These are phyloP conservation scores for Tetradesmus lagerheimii DNA, from an alignment of 139 green algal species.

Conservation along the genomic window DNA sequence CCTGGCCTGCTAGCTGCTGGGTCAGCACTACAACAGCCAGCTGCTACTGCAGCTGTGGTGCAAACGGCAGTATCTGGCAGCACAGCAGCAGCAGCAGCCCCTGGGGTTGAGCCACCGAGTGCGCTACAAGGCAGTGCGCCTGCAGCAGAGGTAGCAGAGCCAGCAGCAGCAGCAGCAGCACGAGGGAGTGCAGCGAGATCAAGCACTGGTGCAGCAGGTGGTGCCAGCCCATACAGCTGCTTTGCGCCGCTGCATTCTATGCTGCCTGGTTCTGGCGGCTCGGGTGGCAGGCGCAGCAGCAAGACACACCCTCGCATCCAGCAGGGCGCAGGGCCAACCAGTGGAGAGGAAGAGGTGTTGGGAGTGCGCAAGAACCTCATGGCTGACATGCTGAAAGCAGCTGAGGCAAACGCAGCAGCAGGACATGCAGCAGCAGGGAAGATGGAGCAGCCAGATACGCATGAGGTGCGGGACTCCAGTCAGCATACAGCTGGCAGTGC, in stretches of 20 bases:
- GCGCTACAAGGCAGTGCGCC: not conserved
- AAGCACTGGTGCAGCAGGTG: not conserved
- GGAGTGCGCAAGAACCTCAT: conserved; percentile 34
- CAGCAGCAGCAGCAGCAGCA: conserved; percentile 24
- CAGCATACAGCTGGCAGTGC: not conserved
- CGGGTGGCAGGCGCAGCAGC: conserved; percentile 1
- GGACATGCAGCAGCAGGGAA: not conserved
- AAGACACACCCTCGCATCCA: conserved; percentile 23
- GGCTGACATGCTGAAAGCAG: conserved; percentile 13
- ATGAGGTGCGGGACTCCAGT: conserved; percentile 29
- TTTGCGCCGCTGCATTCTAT: conserved; percentile 20
- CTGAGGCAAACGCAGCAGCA: not conserved
- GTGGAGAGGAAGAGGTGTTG: not conserved
- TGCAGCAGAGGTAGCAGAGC: not conserved
- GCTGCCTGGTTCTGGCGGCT: conserved; percentile 20
- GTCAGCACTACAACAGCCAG: not conserved
- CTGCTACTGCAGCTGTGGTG: not conserved
- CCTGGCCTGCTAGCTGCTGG: not conserved
- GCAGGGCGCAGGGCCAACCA: not conserved
- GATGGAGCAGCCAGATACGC: not conserved
- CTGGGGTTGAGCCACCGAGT: not conserved
- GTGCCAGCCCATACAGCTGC: not conserved
- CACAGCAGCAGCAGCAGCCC: not conserved
- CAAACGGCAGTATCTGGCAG: not conserved
- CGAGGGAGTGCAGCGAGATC: not conserved